Evolutionary conservation across 495 filamentous ascomycete species (phyloP).

Genomic region (Tuber microsphaerosporum): DNA sequence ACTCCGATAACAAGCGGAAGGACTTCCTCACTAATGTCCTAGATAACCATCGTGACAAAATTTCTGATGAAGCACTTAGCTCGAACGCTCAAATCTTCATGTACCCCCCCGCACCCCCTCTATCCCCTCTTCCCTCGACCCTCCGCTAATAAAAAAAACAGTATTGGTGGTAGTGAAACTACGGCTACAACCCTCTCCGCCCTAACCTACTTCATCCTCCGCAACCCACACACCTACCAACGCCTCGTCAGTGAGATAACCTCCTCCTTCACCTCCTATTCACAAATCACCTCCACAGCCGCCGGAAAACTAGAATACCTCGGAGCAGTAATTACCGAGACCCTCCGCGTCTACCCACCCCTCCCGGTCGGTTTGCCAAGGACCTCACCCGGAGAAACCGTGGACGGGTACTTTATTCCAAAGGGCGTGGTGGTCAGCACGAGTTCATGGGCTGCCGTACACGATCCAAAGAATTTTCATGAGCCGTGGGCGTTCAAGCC

Average conservation of each 20-base stretch:
- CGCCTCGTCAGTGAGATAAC: conserved; percentile 51
- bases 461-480: conserved; percentile 31
- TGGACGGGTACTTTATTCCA: conserved; percentile 41
- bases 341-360: conserved; percentile 55
- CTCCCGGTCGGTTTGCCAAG: conserved; percentile 38
- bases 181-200: conserved; percentile 54
- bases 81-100: conserved; percentile 39
- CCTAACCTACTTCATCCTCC: conserved; percentile 50
- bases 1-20: conserved; percentile 22
- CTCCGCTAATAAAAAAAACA: neutral
- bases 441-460: neutral
- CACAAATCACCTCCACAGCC: conserved; percentile 50
- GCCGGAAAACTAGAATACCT: conserved; percentile 51
- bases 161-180: conserved; percentile 55
- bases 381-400: conserved; percentile 39
- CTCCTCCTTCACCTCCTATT: conserved; percentile 46
- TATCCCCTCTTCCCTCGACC: neutral
- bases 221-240: conserved; percentile 44
- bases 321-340: conserved; percentile 53
- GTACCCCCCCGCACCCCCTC: neutral
- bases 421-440: conserved; percentile 23
- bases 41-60: conserved; percentile 34
- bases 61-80: conserved; percentile 42
- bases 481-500: conserved; percentile 39
- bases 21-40: conserved; percentile 41